A percentile compares a stretch with the other conserved stretches of the same genome.
Evolutionary conservation across 495 filamentous ascomycete species (phyloP).

Genomic region (Podospora tetraspora): DNA sequence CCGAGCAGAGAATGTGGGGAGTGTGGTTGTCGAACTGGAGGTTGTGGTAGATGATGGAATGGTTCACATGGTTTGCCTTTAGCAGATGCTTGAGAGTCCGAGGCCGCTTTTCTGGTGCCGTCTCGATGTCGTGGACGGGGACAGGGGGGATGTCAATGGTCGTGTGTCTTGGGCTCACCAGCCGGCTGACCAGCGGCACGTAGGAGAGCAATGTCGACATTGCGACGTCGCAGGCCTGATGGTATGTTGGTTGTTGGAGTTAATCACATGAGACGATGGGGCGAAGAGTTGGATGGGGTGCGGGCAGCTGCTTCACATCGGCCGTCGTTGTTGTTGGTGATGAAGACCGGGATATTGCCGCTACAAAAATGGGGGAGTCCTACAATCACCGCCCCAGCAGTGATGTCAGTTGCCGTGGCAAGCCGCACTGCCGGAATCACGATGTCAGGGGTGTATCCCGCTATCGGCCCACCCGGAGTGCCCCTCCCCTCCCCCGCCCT

Average conservation of each 20-base stretch:
- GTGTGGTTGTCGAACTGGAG: constrained; percentile 82
- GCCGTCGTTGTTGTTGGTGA: background rate
- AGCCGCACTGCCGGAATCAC: constrained; percentile 7
- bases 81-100: constrained; percentile 85
- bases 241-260: background rate
- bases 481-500: constrained; percentile 13
- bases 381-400: constrained; percentile 15
- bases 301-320: background rate
- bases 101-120: constrained; percentile 66
- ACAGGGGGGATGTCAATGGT: constrained; percentile 64
- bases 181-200: constrained; percentile 42
- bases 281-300: no score
- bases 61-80: constrained; percentile 83
- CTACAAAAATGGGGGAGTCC: constrained; percentile 9
- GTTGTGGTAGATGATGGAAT: constrained; percentile 74
- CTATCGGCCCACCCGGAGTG: background rate
- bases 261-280: background rate
- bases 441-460: background rate
- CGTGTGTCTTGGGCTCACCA: constrained; percentile 30
- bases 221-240: background rate
- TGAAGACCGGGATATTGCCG: background rate
- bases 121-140: constrained; percentile 72
- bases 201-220: constrained; percentile 46
- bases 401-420: constrained; percentile 7
- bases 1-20: constrained; percentile 77